Conservation (phyloP, 495 filamentous ascomycete genomes). For the Ramalina intermedia region DNA sequence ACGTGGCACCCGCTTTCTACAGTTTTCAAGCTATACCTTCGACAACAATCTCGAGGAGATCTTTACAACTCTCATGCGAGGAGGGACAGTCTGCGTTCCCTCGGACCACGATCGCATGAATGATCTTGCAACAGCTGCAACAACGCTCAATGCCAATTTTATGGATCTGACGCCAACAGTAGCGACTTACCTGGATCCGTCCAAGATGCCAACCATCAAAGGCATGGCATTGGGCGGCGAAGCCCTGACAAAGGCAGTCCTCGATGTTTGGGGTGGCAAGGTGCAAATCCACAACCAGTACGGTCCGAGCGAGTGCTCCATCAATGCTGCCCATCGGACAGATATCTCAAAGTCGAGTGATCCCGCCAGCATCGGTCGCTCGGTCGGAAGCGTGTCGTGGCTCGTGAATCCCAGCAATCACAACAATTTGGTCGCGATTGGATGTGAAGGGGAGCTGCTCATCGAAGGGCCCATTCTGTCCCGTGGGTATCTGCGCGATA, state of each 20-base stretch:
- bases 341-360: conserved; percentile 2
- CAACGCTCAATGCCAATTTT: conserved; percentile 10
- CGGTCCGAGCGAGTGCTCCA: conserved; percentile 34
- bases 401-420: conserved; percentile 22
- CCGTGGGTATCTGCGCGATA: conserved; percentile 24
- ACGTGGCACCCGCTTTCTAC: conserved; percentile 40
- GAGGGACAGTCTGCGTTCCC: conserved; percentile 50
- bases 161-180: conserved; percentile 34
- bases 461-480: conserved; percentile 26
- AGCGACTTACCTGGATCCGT: conserved; percentile 31
- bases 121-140: conserved; percentile 10
- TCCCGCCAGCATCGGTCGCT: conserved; percentile 8
- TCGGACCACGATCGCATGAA: conserved; percentile 38
- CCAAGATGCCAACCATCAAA: conserved; percentile 25
- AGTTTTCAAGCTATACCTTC: conserved; percentile 55
- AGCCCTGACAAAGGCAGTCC: conserved; percentile 24
- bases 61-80: conserved; percentile 45
- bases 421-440: conserved; percentile 24
- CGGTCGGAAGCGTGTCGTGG: conserved; percentile 19
- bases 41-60: conserved; percentile 53
- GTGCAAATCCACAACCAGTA: conserved; percentile 38
- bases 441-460: conserved; percentile 25
- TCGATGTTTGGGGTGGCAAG: conserved; percentile 31
- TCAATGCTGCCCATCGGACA: conserved; percentile 6
- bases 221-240: conserved; percentile 30